A percentile compares a stretch with the other conserved stretches of the same genome.
These are phyloP conservation scores for Podospora fimiseda DNA, from an alignment of 495 filamentous ascomycete species.

Conservation along the genomic window DNA sequence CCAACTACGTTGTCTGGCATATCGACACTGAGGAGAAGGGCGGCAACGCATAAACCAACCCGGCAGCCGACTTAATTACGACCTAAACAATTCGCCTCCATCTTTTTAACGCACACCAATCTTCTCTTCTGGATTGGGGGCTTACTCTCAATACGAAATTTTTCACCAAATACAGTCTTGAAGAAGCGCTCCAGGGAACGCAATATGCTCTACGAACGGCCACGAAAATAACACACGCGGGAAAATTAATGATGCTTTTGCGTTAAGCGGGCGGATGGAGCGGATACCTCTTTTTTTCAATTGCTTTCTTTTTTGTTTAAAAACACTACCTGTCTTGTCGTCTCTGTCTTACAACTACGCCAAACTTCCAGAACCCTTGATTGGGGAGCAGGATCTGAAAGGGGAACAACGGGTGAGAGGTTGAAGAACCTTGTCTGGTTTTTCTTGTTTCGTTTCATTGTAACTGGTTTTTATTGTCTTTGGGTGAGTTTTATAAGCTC, in stretches of 20 bases:
- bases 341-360: neutral
- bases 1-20: conserved; percentile 98
- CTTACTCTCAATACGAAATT: neutral
- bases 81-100: neutral
- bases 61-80: no score
- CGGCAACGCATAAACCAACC: conserved; percentile 65
- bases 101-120: neutral
- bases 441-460: no score
- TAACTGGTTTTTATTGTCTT: neutral
- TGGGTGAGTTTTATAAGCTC: neutral
- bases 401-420: no score
- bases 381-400: no score
- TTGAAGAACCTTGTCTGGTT: no score
- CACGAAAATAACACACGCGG: neutral
- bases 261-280: neutral
- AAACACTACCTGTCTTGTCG: neutral
- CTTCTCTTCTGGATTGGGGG: neutral
- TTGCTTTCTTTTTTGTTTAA: neutral
- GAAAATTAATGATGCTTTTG: neutral
- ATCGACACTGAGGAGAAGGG: conserved; percentile 97
- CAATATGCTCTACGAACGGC: conserved; percentile 1
- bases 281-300: neutral
- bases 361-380: no score
- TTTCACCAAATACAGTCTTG: neutral
- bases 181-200: conserved; percentile 5